These are phyloP conservation scores for Paraphaeosphaeria minitans DNA, from an alignment of 2,329 filamentous ascomycete genomes.

Conservation along the genomic window DNA sequence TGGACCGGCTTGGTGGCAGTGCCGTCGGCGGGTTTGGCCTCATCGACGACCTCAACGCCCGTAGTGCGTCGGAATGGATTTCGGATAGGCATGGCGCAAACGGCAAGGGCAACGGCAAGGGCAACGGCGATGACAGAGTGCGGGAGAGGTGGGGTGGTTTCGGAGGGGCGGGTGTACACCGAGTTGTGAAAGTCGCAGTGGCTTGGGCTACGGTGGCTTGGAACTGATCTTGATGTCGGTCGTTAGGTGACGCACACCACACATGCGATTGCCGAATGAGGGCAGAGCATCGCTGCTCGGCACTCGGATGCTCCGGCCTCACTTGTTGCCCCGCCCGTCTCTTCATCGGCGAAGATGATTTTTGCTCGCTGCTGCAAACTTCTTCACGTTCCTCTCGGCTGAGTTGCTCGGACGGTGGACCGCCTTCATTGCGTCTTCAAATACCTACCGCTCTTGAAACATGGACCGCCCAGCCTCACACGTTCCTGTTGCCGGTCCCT, in stretches of 20 bases:
- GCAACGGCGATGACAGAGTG: conserved; percentile 22
- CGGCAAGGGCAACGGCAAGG: conserved; percentile 19
- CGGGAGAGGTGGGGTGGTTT: conserved; percentile 23
- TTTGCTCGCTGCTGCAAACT: neutral
- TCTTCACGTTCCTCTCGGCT: conserved; percentile 2
- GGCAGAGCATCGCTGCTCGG: conserved; percentile 1
- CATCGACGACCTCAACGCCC: conserved; percentile 39
- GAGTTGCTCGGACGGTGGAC: neutral
- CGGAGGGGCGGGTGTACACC: conserved; percentile 19
- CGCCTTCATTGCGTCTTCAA: neutral
- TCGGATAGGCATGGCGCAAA: conserved; percentile 47
- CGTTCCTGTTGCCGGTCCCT: conserved; percentile 25
- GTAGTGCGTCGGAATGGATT: conserved; percentile 49
- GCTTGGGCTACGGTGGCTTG: conserved; percentile 5
- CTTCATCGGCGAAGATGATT: conserved; percentile 6
- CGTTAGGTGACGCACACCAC: neutral
- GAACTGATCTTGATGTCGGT: conserved; percentile 1
- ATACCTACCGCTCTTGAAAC: conserved; percentile 17
- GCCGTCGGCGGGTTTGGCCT: conserved; percentile 39
- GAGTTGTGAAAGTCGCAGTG: conserved; percentile 8
- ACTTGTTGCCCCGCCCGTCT: neutral
- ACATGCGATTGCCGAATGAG: conserved; percentile 5
- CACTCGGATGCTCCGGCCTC: conserved; percentile 6
- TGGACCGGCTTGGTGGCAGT: conserved; percentile 49
- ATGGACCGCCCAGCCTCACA: conserved; percentile 11